Percentiles rank a stretch among this genome's conserved stretches.
Evolutionary conservation across 257 asterid species (phyloP).

Genomic region (Ligustrum vulgare): DNA sequence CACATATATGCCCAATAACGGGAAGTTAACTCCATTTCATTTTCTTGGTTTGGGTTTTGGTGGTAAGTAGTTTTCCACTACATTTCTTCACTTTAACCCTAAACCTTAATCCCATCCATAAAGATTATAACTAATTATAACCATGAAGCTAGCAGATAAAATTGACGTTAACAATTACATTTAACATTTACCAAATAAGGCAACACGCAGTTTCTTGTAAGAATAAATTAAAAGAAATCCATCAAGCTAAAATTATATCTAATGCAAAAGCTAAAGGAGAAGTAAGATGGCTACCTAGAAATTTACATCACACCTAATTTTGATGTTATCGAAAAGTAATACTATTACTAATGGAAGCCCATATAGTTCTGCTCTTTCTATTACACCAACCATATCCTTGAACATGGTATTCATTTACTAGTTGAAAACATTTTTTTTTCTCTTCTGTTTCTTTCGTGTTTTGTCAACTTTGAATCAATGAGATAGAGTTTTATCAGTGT

Average conservation of each 20-base stretch:
- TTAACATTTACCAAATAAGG: conserved; percentile 1
- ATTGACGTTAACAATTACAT: neutral
- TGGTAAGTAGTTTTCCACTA: conserved; percentile 46
- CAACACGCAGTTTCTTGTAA: neutral
- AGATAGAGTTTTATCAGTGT: neutral
- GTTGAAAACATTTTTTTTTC: neutral
- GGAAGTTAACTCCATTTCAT: neutral
- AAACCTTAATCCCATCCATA: conserved; percentile 20
- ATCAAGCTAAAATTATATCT: conserved; percentile 36
- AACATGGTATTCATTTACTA: neutral
- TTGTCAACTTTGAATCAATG: neutral
- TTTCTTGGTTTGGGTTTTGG: conserved; percentile 8
- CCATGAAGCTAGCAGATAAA: neutral
- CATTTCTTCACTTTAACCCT: conserved; percentile 50
- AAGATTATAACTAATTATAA: neutral
- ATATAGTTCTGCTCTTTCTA: conserved; percentile 56
- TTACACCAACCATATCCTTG: conserved; percentile 41
- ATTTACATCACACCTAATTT: conserved; percentile 63
- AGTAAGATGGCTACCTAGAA: conserved; percentile 29
- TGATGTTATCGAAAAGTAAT: conserved; percentile 37
- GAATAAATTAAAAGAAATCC: conserved; percentile 17
- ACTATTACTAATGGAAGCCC: conserved; percentile 23
- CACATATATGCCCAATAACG: neutral
- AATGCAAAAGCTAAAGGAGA: conserved; percentile 22
- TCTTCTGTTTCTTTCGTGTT: no score